Evolutionary conservation across 202 grass and related monocot species (phyloP).

Genomic region (Alloteropsis angusta): DNA sequence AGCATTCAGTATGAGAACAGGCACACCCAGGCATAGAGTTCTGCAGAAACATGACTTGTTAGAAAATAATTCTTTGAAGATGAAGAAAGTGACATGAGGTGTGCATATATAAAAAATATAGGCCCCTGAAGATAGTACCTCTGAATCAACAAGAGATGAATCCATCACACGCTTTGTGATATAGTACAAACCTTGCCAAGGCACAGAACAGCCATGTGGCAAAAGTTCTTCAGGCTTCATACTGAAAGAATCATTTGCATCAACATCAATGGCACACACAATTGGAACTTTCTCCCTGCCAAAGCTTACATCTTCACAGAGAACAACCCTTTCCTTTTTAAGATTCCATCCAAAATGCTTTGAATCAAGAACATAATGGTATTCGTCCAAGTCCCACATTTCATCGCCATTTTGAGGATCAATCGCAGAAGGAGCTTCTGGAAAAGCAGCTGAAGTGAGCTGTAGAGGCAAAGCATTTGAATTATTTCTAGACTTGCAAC

Average conservation of each 20-base stretch:
- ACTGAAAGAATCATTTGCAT: conserved; percentile 51
- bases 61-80: conserved; percentile 31
- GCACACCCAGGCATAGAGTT: conserved; percentile 47
- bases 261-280: conserved; percentile 59
- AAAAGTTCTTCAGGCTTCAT: conserved; percentile 32
- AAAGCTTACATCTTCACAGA: conserved; percentile 89
- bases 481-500: conserved; percentile 48
- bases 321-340: conserved; percentile 47
- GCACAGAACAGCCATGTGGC: conserved; percentile 33
- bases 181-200: conserved; percentile 79
- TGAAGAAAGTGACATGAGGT: conserved; percentile 6
- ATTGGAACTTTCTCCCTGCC: conserved; percentile 67
- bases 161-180: conserved; percentile 57
- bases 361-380: conserved; percentile 81
- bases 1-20: conserved; percentile 45
- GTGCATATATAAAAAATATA: not conserved
- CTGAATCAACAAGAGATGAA: conserved; percentile 50
- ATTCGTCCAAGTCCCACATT: conserved; percentile 65
- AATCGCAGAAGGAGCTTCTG: conserved; percentile 8
- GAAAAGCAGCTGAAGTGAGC: conserved; percentile 16
- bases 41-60: conserved; percentile 41
- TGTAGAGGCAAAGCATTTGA: conserved; percentile 42
- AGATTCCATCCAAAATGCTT: conserved; percentile 56
- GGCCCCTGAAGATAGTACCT: conserved; percentile 45
- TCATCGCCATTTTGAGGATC: conserved; percentile 34